A percentile compares a stretch with the other conserved stretches of the same genome.
Conservation (phyloP, 257 asterid genomes). For the Solanum chilense region DNA sequence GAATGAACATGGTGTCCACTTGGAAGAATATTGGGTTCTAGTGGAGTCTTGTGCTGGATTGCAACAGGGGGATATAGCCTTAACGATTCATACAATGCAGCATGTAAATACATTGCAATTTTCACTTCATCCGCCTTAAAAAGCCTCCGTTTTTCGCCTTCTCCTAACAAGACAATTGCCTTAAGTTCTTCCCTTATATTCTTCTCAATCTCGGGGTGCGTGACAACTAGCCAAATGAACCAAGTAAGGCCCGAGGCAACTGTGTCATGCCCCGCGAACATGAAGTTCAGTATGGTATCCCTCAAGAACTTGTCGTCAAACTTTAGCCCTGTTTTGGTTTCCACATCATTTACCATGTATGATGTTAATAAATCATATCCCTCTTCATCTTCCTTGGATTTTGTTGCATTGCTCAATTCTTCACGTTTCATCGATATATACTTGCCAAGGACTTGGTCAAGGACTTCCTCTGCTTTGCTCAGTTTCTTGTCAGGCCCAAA, state of each 20-base stretch:
- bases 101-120: background rate
- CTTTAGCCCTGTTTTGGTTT: background rate
- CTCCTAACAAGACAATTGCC: background rate
- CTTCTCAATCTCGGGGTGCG: background rate
- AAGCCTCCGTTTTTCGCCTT: background rate
- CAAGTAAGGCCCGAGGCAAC: background rate
- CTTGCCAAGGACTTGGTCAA: conserved; percentile 19
- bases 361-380: conserved; percentile 25
- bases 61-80: conserved; percentile 50
- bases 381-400: background rate
- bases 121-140: background rate
- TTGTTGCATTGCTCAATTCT: background rate
- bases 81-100: background rate
- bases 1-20: conserved; percentile 38
- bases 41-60: conserved; percentile 44
- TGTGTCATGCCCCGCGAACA: background rate
- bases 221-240: background rate
- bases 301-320: conserved; percentile 29
- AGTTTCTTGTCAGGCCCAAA: conserved; percentile 25
- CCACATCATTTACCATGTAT: background rate
- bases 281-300: conserved; percentile 33
- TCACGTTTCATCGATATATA: conserved; percentile 11
- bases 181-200: background rate
- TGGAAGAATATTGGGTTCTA: conserved; percentile 16
- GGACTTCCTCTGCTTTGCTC: conserved; percentile 4